A percentile compares a stretch with the other conserved stretches of the same genome.
These are phyloP conservation scores for Stachybotrys echinatus DNA, from an alignment of 2,329 filamentous ascomycete species.

Conservation along the genomic window DNA sequence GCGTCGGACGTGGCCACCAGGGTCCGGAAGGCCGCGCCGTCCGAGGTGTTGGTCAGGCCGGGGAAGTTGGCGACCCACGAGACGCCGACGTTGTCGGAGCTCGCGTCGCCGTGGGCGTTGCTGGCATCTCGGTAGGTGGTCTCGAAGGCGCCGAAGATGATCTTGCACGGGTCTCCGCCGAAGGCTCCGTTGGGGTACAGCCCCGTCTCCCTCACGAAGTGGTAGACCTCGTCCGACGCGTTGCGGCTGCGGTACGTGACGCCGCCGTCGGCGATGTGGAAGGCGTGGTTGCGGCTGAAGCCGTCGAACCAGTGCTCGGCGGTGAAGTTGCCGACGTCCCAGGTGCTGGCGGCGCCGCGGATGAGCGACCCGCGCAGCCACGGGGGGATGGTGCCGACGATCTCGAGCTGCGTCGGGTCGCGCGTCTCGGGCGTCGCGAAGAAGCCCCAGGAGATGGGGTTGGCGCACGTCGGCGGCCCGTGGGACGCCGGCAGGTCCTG, in stretches of 20 bases:
- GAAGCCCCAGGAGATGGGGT: conserved; percentile 7
- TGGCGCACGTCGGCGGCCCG: not conserved
- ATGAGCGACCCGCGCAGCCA: conserved; percentile 10
- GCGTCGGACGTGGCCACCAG: conserved; percentile 6
- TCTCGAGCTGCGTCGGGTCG: conserved; percentile 3
- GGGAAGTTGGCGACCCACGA: conserved; percentile 5
- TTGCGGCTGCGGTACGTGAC: conserved; percentile 10
- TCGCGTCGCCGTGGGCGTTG: conserved; percentile 1
- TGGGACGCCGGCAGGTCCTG: not conserved
- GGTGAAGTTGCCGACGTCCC: conserved; percentile 10
- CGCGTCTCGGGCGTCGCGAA: conserved; percentile 8
- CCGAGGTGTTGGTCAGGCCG: conserved; percentile 1
- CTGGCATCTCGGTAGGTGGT: conserved; percentile 7
- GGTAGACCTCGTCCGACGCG: conserved; percentile 3
- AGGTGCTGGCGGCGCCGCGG: conserved; percentile 6
- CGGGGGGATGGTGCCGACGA: conserved; percentile 6
- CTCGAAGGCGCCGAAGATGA: conserved; percentile 7
- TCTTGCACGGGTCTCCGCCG: conserved; percentile 7
- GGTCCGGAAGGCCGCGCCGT: not conserved
- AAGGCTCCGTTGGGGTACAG: conserved; percentile 2
- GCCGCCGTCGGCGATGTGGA: conserved; percentile 7
- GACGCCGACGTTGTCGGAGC: conserved; percentile 1
- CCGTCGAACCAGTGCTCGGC: conserved; percentile 11
- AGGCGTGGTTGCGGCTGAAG: conserved; percentile 8
- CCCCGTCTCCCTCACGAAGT: conserved; percentile 9